Evolutionary conservation across 176 grass and related monocot genomes (phyloP), one percentile per base, ranked within the genome.

Genomic region (Pharus latifolius): DNA sequence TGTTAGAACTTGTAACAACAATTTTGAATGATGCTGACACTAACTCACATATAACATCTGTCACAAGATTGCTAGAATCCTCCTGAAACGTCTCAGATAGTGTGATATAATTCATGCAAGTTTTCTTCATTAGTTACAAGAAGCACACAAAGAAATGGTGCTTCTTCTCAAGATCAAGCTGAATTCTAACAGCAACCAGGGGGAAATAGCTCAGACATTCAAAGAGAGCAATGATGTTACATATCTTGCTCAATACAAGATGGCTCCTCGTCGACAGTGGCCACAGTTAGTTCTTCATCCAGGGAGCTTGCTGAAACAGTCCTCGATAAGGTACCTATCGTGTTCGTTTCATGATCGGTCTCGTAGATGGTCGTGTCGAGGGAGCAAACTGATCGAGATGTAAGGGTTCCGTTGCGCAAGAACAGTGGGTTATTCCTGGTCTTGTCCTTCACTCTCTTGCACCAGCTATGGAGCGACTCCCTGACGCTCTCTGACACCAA

Each of bases 401-500:
- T 74, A 1, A 75, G 22, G 0, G 84, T 91, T 7, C 73, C 88
- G 10, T 72, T 20, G 37, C 71, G 60, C 0, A 38, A 69, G 67
- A 87, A 85, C 24, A 73, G 34, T 9, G 76, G 76, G 8, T 84
- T 83, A 32, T 77, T 74, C 60, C 83, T 55, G 13, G 57, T 79
- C 78, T 83, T 88, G 30, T 71, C 84, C 44, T 82, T 92, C 29
- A 93, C 90, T 78, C 87, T 87, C 69, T 80, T 93, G 66, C 87
- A 91, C 94, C 94, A 98, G 78, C 84, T 91, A 45, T 98, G 94
- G 3, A 93, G 89, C 0, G 89, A 98, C 18, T 98, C 89, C 70
- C 94, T 76, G 1, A 98, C 90, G 19, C 81, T 81, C 69, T 98
- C 89, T 1, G 94, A 85, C 5, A 98, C 73, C 24, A 93, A 10